These are phyloP conservation scores for Sugiyamaella boreocaroliniensis DNA, from an alignment of 805 yeast species.

Conservation along the genomic window DNA sequence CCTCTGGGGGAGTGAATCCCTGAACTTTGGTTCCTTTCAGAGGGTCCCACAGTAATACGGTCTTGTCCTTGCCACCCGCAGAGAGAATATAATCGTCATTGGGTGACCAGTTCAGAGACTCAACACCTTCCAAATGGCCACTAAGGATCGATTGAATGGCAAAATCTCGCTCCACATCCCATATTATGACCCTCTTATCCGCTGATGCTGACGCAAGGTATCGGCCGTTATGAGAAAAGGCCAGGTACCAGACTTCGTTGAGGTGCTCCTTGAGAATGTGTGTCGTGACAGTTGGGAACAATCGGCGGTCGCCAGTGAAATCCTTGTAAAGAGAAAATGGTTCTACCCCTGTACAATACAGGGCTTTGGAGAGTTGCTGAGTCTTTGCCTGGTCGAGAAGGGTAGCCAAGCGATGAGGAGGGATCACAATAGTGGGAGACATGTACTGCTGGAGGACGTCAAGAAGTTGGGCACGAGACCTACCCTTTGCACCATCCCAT, in stretches of 20 bases:
- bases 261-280: constrained; percentile 46
- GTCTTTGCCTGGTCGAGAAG: constrained; percentile 46
- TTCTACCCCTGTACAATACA: constrained; percentile 16
- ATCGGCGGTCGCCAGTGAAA: constrained; percentile 24
- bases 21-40: constrained; percentile 31
- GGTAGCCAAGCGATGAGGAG: constrained; percentile 45
- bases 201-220: constrained; percentile 71
- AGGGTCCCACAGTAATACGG: constrained; percentile 64
- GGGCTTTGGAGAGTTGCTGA: constrained; percentile 38
- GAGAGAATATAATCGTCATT: constrained; percentile 61
- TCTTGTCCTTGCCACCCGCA: constrained; percentile 59
- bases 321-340: constrained; percentile 34
- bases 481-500: constrained; percentile 29
- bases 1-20: constrained; percentile 32
- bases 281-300: constrained; percentile 34
- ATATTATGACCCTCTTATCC: constrained; percentile 57
- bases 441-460: constrained; percentile 40
- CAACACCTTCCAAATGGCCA: constrained; percentile 33
- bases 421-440: constrained; percentile 48
- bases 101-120: constrained; percentile 68
- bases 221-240: constrained; percentile 71
- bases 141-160: constrained; percentile 29
- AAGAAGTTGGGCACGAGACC: constrained; percentile 38
- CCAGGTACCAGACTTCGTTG: constrained; percentile 79
- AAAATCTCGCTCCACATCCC: constrained; percentile 43